A percentile compares a stretch with the other conserved stretches of the same genome.
phyloP scores from a whole-genome alignment of 2,329 filamentous ascomycete species.

The Trichoderma polysporum region DNA sequence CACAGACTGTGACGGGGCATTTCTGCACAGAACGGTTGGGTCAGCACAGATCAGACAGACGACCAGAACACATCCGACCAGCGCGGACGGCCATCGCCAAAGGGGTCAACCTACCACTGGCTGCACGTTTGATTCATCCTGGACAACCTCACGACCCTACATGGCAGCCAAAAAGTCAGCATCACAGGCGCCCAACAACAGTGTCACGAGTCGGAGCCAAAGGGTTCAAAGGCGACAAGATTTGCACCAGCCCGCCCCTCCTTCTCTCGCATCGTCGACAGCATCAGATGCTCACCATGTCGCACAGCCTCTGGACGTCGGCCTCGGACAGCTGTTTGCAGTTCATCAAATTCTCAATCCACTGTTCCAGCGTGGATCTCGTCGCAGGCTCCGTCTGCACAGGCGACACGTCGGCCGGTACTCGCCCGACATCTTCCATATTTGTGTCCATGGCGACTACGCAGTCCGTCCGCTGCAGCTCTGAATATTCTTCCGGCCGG shows the following conservation, averaged over 20 bases:
- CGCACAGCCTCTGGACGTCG: constrained; percentile 95
- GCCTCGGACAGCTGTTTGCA: constrained; percentile 97
- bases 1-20: constrained; percentile 98
- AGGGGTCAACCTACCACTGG: constrained; percentile 73
- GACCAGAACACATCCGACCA: background rate
- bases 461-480: background rate
- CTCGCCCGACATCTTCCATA: constrained; percentile 96
- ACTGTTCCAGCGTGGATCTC: constrained; percentile 91
- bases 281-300: constrained; percentile 66
- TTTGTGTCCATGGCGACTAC: constrained; percentile 78
- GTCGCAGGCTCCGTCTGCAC: constrained; percentile 76
- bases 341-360: constrained; percentile 97
- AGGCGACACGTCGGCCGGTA: constrained; percentile 74
- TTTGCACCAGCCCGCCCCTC: background rate
- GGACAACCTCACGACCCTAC: constrained; percentile 90
- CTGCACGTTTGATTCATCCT: constrained; percentile 98
- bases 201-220: constrained; percentile 4
- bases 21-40: constrained; percentile 55
- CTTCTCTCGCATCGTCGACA: background rate
- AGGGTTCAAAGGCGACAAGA: background rate
- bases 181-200: constrained; percentile 2
- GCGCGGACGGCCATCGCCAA: background rate
- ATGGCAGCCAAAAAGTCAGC: constrained; percentile 23
- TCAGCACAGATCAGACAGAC: background rate
- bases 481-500: background rate